phyloP scores from a whole-genome alignment of 257 asterid genomes.

The Jasminum sambac region DNA sequence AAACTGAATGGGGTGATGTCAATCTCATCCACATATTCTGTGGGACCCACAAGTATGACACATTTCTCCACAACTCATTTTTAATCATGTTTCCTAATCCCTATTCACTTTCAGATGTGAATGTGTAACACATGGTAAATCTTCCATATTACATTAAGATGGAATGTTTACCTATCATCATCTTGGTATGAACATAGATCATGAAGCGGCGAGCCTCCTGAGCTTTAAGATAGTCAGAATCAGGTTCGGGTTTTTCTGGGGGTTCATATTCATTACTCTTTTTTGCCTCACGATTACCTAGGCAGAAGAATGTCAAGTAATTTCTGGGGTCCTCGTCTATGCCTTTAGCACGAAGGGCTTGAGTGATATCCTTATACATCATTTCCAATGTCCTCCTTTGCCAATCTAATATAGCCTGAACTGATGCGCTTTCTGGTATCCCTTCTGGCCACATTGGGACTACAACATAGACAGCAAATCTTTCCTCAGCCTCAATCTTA shows the following conservation, averaged over 20 bases:
- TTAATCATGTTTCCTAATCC: no score
- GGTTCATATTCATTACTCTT: constrained; percentile 78
- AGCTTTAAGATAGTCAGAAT: constrained; percentile 61
- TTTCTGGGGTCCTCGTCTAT: constrained; percentile 71
- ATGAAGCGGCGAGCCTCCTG: constrained; percentile 86
- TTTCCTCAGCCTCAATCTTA: constrained; percentile 82
- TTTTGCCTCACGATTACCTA: constrained; percentile 78
- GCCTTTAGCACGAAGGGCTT: constrained; percentile 63
- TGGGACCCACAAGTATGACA: no score
- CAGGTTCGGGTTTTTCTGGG: constrained; percentile 66
- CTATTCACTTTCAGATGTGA: no score
- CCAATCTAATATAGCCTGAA: constrained; percentile 88
- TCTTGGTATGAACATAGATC: constrained; percentile 91
- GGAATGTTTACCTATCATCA: constrained; percentile 70
- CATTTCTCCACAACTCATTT: no score
- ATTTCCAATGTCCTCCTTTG: constrained; percentile 77
- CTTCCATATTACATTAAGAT: neutral
- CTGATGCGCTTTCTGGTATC: constrained; percentile 82
- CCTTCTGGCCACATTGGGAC: constrained; percentile 98
- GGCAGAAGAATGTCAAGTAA: constrained; percentile 77
- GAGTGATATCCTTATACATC: constrained; percentile 75
- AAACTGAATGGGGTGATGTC: no score
- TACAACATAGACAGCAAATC: constrained; percentile 64
- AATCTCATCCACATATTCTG: no score
- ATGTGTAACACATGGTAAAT: no score